A percentile compares a stretch with the other conserved stretches of the same genome.
Evolutionary conservation across 306 rosid genomes (phyloP).

Genomic region (Trichosanthes cucumerina): DNA sequence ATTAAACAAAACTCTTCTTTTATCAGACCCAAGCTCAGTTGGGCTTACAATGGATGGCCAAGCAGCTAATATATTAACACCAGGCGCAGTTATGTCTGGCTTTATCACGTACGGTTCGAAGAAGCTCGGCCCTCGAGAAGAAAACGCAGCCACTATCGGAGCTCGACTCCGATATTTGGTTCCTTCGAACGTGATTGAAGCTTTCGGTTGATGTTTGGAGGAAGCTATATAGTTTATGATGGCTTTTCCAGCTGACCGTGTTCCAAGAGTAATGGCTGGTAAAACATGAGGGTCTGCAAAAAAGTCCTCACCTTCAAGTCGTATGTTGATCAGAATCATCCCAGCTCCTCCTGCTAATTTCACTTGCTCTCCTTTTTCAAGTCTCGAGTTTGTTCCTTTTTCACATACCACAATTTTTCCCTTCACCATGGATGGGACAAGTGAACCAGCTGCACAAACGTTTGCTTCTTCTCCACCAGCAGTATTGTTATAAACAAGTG

Average conservation of each 20-base stretch:
- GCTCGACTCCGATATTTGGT: constrained; percentile 43
- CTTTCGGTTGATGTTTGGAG: constrained; percentile 21
- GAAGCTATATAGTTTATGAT: constrained; percentile 23
- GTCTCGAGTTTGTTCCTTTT: constrained; percentile 31
- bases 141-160: constrained; percentile 57
- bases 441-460: constrained; percentile 33
- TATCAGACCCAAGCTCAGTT: constrained; percentile 28
- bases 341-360: constrained; percentile 52
- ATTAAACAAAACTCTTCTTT: constrained; percentile 43
- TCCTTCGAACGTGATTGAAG: constrained; percentile 40
- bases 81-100: constrained; percentile 75
- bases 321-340: constrained; percentile 42
- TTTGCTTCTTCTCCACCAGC: constrained; percentile 36
- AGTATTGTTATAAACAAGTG: constrained; percentile 39
- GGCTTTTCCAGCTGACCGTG: constrained; percentile 31
- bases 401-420: constrained; percentile 63
- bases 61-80: constrained; percentile 69
- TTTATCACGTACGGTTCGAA: constrained; percentile 44
- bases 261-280: constrained; percentile 57
- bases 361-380: constrained; percentile 50
- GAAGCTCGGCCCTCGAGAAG: constrained; percentile 58
- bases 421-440: constrained; percentile 28
- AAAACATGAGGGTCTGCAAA: constrained; percentile 51
- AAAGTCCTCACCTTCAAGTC: constrained; percentile 48
- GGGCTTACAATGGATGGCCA: constrained; percentile 56